Conservation (phyloP, 768 basidiomycete genomes). For the Solioccasus polychromus region DNA sequence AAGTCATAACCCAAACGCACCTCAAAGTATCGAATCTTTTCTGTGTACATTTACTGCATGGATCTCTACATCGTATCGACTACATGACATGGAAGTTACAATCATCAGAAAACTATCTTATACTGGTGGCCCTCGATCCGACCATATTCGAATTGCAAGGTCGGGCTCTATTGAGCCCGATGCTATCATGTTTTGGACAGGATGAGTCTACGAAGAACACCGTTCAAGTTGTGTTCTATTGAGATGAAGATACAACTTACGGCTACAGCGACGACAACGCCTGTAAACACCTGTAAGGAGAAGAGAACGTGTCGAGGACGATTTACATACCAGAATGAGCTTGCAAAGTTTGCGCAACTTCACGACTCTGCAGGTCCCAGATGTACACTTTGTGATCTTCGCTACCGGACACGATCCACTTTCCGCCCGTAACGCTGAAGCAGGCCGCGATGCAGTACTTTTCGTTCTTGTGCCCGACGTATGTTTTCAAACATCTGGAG, state of each 20-base stretch:
- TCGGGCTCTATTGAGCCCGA: slow-evolving; percentile 86
- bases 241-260: slow-evolving; percentile 48
- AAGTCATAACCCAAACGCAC: background rate
- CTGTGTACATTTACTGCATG: slow-evolving; percentile 13
- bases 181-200: slow-evolving; percentile 81
- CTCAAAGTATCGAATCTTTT: background rate
- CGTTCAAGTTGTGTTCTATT: background rate
- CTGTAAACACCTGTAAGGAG: slow-evolving; percentile 9
- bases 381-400: slow-evolving; percentile 89
- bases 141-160: slow-evolving; percentile 80
- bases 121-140: slow-evolving; percentile 40
- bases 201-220: slow-evolving; percentile 62
- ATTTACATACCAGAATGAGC: slow-evolving; percentile 61
- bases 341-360: slow-evolving; percentile 76
- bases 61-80: slow-evolving; percentile 10
- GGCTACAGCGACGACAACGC: slow-evolving; percentile 77
- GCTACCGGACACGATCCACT: slow-evolving; percentile 89
- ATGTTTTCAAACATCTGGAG: slow-evolving; percentile 87
- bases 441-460: slow-evolving; percentile 84
- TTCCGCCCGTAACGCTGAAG: slow-evolving; percentile 81
- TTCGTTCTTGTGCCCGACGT: slow-evolving; percentile 76
- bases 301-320: background rate
- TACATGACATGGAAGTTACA: slow-evolving; percentile 5
- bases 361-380: slow-evolving; percentile 89
- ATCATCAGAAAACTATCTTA: slow-evolving; percentile 5